Evolutionary conservation across 2,329 filamentous ascomycete genomes (phyloP).

Genomic region (Botryotinia narcissicola): DNA sequence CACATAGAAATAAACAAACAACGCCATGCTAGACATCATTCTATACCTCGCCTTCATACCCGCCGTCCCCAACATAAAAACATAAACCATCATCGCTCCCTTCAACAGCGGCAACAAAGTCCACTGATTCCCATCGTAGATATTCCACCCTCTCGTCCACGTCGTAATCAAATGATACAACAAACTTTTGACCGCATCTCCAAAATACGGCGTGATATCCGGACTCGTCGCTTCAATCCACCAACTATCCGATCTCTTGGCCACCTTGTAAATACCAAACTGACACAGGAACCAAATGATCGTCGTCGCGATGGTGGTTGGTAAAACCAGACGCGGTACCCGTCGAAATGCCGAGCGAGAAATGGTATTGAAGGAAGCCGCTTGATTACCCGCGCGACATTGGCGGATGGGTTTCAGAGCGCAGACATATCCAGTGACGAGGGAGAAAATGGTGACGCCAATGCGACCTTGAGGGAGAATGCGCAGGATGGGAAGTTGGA

Average conservation of each 20-base stretch:
- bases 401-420: conserved; percentile 58
- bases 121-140: conserved; percentile 59
- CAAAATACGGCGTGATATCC: conserved; percentile 42
- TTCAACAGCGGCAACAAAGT: conserved; percentile 54
- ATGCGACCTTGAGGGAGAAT: conserved; percentile 60
- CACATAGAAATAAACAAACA: conserved; percentile 50
- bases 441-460: conserved; percentile 64
- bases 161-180: conserved; percentile 48
- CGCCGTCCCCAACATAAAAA: conserved; percentile 50
- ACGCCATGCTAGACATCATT: conserved; percentile 46
- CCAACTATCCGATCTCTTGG: conserved; percentile 56
- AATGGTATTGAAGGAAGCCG: conserved; percentile 53
- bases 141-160: conserved; percentile 51
- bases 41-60: conserved; percentile 50
- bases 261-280: conserved; percentile 55
- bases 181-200: conserved; percentile 45
- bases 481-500: conserved; percentile 59
- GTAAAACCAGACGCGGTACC: conserved; percentile 56
- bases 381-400: conserved; percentile 52
- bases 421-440: conserved; percentile 64
- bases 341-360: conserved; percentile 57
- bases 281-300: conserved; percentile 56
- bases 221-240: conserved; percentile 55
- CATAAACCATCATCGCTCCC: conserved; percentile 55
- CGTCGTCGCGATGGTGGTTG: conserved; percentile 53